phyloP scores from a whole-genome alignment of 176 grass and related monocot species.

The Lolium multiflorum region DNA sequence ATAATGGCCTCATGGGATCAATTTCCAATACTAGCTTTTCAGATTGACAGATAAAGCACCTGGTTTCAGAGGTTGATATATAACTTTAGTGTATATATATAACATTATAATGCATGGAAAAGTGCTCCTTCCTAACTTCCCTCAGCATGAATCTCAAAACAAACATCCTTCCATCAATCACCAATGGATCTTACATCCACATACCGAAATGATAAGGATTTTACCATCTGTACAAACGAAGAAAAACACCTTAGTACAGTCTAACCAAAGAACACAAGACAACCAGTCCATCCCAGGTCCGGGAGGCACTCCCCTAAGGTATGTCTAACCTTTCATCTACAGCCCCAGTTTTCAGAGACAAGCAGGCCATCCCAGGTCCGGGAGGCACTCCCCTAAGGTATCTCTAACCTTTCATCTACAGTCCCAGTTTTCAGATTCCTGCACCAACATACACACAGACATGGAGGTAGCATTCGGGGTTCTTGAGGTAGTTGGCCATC shows the following conservation, averaged over 20 bases:
- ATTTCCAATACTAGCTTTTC: neutral
- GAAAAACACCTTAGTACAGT: neutral
- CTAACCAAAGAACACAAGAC: neutral
- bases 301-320: neutral
- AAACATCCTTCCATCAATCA: neutral
- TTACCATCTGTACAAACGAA: conserved; percentile 2
- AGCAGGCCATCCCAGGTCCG: neutral
- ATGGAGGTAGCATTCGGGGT: conserved; percentile 89
- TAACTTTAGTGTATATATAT: too few species aligned
- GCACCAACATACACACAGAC: conserved; percentile 62
- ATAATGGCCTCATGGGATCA: neutral
- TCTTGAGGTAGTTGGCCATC: conserved; percentile 86
- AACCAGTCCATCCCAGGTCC: neutral
- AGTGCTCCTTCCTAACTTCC: neutral
- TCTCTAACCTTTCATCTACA: neutral
- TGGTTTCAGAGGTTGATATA: too few species aligned
- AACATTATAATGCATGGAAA: too few species aligned
- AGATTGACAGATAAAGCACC: neutral
- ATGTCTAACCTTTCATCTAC: neutral
- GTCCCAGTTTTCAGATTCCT: neutral
- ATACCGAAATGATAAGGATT: neutral
- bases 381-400: neutral
- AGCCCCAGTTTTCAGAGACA: neutral
- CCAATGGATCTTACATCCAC: neutral
- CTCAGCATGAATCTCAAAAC: neutral